Base-by-base conservation (phyloP, 2,329 filamentous ascomycete genomes). In the Simplicillium sp. region DNA sequence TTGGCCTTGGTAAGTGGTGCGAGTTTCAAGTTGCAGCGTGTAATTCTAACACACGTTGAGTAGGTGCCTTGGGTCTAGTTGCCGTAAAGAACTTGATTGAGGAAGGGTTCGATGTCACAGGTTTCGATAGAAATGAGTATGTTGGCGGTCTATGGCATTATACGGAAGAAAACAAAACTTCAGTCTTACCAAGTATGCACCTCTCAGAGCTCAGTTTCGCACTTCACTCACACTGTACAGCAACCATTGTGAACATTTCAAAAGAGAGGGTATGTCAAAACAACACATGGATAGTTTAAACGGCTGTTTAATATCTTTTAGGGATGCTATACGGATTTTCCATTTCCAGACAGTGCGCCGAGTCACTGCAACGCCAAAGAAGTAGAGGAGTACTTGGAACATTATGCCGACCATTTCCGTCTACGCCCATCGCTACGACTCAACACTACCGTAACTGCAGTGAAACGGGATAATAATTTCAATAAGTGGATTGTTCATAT, bases 91-190 rank as follows among this genome's bases (percentile, higher is more conserved):
- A 62, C 31, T 46, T 70, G 14, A 48, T 59, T 2, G 65, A 70
- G 42, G 64, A 66, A 49, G 64, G 65, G 8, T 70, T 68, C 39
- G 49, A 67, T 9, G 65, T 60, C 5, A 56, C 59, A 1, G 66
- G 59, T 3, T 70, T 69, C 36, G 68, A 71, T 37, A 53, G 58
- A 20, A 63, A 62, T 40, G 43, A 49, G 35, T 60, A 59, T 41
- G 49, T 67, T 14, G 66, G 67, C 9, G 66, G 67, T 0, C 48
- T 70, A 1, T 70, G 66, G 66, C 56, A 62, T 34, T 67, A 59
- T 40, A 66, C 56, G 11, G 54, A 58, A 2, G 50, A 62, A n/a
- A 49, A 61, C 39, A 51, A 56, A 45, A 65, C 60, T 3, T 59
- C 59, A 9, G 60, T 63, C 20, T 58, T 66, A 4, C 47, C 51